phyloP scores from a whole-genome alignment of 495 filamentous ascomycete genomes.

The Endocarpon pusillum region DNA sequence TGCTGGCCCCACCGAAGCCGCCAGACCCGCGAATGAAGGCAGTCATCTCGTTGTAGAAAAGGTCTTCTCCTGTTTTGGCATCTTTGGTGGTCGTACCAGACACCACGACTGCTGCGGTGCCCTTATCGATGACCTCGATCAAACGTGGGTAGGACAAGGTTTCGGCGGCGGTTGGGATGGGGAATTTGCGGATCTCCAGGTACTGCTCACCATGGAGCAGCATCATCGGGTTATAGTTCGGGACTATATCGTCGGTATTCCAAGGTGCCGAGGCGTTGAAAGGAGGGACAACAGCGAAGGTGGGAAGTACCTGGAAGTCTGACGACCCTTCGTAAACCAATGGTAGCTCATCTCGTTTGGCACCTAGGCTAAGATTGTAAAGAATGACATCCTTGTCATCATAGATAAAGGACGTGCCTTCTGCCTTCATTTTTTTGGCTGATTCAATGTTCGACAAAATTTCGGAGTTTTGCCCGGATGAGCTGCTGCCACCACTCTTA shows the following conservation, averaged over 20 bases:
- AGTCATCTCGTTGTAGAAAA: constrained; percentile 93
- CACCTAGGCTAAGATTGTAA: constrained; percentile 90
- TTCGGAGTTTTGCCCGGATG: constrained; percentile 21
- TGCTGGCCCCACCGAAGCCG: constrained; percentile 77
- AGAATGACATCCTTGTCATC: constrained; percentile 78
- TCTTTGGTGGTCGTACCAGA: constrained; percentile 70
- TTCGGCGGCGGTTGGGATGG: constrained; percentile 74
- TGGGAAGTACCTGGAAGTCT: constrained; percentile 81
- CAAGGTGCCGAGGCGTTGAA: constrained; percentile 76
- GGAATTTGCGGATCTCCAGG: constrained; percentile 86
- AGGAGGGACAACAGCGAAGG: constrained; percentile 84
- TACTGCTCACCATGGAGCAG: constrained; percentile 97
- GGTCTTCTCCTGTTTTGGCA: constrained; percentile 55
- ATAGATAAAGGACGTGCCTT: constrained; percentile 67
- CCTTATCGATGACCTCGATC: constrained; percentile 91
- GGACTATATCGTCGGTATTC: constrained; percentile 65
- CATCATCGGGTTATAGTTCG: constrained; percentile 98
- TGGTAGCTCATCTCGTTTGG: constrained; percentile 78
- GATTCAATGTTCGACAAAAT: constrained; percentile 55
- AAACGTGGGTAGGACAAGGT: constrained; percentile 72
- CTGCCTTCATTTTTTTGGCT: constrained; percentile 51
- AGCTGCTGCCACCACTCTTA: constrained; percentile 32
- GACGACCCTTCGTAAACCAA: constrained; percentile 81
- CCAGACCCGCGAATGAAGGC: constrained; percentile 86
- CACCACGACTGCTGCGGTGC: constrained; percentile 72